Evolutionary conservation across 2,329 filamentous ascomycete genomes (phyloP), one percentile per base, ranked within the genome.

Genomic region (Cercospora zeina): DNA sequence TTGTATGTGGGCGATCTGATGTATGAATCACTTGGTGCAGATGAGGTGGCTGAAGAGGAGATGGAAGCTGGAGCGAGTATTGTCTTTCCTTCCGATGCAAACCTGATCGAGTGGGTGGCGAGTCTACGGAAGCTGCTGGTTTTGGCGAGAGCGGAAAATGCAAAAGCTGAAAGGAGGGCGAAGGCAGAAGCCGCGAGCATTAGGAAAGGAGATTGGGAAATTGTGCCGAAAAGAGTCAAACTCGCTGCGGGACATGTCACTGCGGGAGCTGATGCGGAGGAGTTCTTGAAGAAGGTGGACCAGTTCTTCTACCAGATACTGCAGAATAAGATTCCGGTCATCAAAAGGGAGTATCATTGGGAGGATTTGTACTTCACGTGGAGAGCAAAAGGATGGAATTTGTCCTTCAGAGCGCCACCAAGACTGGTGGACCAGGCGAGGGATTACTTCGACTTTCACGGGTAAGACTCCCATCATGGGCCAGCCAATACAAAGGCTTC

Each of bases 1-100:
- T 67, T 82, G 0, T 82, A 77, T 58, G 77, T 81, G 4, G 80
- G 80, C 5, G 80, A 82, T 58, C 78, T 76, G 5, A 74, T 80
- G 59, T 82, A 81, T 66, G 76, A 78, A 57, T 68, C 69, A 13
- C 68, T 70, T 0, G 69, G 71, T 1, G 19, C 49, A 21, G n/a
- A 19, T 19, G 27, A 13, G 30, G 16, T 4, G 6, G 9, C 9
- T n/a, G 21, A 47, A 27, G 42, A n/a, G 5, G 1, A 47, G 19
- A 13, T 6, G 14, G 4, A 1, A 16, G 27, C 19, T 31, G 56
- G 56, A 21, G 56, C 42, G 56, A 51, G 45, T 5, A 79, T 79
- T 57, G 68, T 76, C 6, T 79, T 77, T 57, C 75, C 77, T 0
- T 66, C 70, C 16, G 68, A 76, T 57, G 77, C 76, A 5, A 73